Percentiles rank a stretch among this genome's conserved stretches.
These are phyloP conservation scores for Globisporangium carolinianum DNA, from an alignment of 352 stramenopile genomes.

Conservation along the genomic window DNA sequence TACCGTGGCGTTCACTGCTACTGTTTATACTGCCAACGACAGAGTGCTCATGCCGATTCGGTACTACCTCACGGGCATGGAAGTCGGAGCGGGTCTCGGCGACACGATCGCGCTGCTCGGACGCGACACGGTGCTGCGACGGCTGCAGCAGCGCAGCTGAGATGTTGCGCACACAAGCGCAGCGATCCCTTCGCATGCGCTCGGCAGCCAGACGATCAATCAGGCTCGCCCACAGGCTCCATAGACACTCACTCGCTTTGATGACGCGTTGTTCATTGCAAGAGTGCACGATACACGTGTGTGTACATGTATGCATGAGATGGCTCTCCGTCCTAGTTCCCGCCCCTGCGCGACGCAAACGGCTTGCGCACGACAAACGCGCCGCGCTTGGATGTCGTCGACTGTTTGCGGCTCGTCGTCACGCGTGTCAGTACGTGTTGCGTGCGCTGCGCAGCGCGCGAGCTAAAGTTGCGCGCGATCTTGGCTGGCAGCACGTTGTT, in stretches of 20 bases:
- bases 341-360: constrained; percentile 21
- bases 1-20: not conserved
- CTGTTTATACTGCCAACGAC: constrained; percentile 3
- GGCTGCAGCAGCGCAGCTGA: constrained; percentile 21
- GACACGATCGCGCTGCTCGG: constrained; percentile 80
- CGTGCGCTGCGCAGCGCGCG: constrained; percentile 1
- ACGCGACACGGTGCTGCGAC: constrained; percentile 43
- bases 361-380: constrained; percentile 49
- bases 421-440: constrained; percentile 7
- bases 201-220: too few species aligned
- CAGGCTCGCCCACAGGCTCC: too few species aligned
- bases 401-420: constrained; percentile 9
- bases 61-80: constrained; percentile 83
- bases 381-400: constrained; percentile 29
- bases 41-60: constrained; percentile 86
- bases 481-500: constrained; percentile 12
- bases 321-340: too few species aligned
- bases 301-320: too few species aligned
- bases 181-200: too few species aligned
- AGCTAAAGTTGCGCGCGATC: constrained; percentile 9
- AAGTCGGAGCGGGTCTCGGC: constrained; percentile 73
- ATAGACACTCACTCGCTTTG: too few species aligned
- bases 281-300: too few species aligned
- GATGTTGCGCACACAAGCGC: not conserved
- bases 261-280: too few species aligned